These are phyloP conservation scores for Crithidia thermophila DNA, from an alignment of 208 protist genomes.

Conservation along the genomic window DNA sequence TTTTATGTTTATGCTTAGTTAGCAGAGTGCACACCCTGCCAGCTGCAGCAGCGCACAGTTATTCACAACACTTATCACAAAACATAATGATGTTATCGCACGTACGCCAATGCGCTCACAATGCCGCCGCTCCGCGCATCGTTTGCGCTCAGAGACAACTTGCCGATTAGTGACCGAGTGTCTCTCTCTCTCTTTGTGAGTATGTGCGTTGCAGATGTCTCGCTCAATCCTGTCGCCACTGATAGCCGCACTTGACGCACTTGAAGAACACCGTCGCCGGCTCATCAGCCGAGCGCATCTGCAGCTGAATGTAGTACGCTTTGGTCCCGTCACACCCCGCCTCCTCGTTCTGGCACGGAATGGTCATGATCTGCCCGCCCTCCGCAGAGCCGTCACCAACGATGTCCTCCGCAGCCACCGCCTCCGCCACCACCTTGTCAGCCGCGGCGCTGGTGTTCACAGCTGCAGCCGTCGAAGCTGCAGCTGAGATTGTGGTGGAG, in stretches of 20 bases:
- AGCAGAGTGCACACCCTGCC: too few species aligned
- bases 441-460: not conserved
- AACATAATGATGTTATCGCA: too few species aligned
- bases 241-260: conserved; percentile 94
- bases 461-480: not conserved
- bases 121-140: too few species aligned
- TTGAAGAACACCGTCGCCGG: conserved; percentile 97
- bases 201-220: not conserved
- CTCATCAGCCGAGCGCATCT: conserved; percentile 98
- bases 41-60: not conserved
- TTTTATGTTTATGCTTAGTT: conserved; percentile 1
- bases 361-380: conserved; percentile 86
- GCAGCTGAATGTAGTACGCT: conserved; percentile 96
- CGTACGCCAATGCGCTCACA: too few species aligned
- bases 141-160: not conserved
- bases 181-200: not conserved
- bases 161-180: not conserved
- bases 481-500: not conserved
- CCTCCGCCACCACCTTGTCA: not conserved
- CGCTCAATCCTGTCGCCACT: conserved; percentile 91
- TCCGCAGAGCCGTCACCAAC: conserved; percentile 34
- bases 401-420: conserved; percentile 4
- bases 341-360: conserved; percentile 81
- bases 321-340: conserved; percentile 74
- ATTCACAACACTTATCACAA: not conserved